phyloP scores from a whole-genome alignment of 2,329 filamentous ascomycete species.

The Penicillium sp. region DNA sequence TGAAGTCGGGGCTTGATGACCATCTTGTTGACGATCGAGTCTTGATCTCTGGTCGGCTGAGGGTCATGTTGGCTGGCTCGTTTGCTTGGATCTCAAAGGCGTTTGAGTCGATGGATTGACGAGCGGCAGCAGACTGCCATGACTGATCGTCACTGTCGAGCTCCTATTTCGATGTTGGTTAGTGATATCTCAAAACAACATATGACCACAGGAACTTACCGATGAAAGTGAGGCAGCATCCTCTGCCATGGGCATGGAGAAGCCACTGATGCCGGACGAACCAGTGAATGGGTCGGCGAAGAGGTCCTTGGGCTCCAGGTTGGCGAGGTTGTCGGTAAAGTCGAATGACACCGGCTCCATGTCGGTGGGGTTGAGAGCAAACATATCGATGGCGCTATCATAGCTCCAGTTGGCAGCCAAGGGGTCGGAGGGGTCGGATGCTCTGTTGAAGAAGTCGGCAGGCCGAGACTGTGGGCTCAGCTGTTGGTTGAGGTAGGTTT shows the following conservation, averaged over 20 bases:
- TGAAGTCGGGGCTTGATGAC: constrained; percentile 33
- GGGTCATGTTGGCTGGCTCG: constrained; percentile 6
- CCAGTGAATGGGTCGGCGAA: constrained; percentile 32
- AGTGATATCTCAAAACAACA: neutral
- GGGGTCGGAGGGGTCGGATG: constrained; percentile 38
- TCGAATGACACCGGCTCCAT: constrained; percentile 34
- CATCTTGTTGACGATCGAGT: constrained; percentile 20
- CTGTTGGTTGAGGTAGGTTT: constrained; percentile 21
- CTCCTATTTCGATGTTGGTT: constrained; percentile 23
- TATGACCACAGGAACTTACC: constrained; percentile 9
- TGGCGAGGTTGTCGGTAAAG: constrained; percentile 31
- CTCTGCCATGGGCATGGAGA: constrained; percentile 33
- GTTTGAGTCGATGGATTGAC: constrained; percentile 21
- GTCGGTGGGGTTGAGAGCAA: constrained; percentile 33
- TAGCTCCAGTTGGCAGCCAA: constrained; percentile 39
- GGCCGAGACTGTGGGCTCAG: constrained; percentile 21
- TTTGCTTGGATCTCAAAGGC: constrained; percentile 7
- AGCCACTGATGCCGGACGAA: constrained; percentile 33
- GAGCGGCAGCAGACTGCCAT: constrained; percentile 28
- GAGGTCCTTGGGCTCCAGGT: constrained; percentile 31
- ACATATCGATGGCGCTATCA: constrained; percentile 37
- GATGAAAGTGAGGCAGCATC: constrained; percentile 33
- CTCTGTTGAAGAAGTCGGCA: constrained; percentile 16
- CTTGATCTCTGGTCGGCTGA: constrained; percentile 10
- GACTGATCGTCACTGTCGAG: constrained; percentile 38